A percentile compares a stretch with the other conserved stretches of the same genome.
These are phyloP conservation scores for Choanephora cucurbitarum DNA, from an alignment of 371 early-diverging fungal genomes.

Conservation along the genomic window DNA sequence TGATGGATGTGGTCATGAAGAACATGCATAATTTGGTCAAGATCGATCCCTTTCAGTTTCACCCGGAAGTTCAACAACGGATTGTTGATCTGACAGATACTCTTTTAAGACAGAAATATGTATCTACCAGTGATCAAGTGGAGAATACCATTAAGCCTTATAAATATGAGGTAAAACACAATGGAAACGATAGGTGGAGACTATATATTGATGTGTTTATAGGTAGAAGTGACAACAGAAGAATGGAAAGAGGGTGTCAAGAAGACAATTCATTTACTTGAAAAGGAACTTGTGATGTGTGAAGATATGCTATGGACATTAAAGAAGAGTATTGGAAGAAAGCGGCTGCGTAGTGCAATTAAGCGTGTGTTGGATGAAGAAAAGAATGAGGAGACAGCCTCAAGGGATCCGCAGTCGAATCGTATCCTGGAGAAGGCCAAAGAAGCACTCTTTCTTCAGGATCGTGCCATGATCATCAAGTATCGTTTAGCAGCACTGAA, in stretches of 20 bases:
- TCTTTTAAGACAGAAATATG: constrained; percentile 80
- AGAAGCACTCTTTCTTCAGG: constrained; percentile 74
- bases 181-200: no score
- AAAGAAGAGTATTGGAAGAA: constrained; percentile 72
- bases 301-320: constrained; percentile 71
- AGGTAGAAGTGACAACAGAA: constrained; percentile 83
- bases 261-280: constrained; percentile 70
- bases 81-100: constrained; percentile 80
- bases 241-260: constrained; percentile 92
- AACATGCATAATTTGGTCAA: constrained; percentile 80
- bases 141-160: constrained; percentile 98
- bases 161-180: constrained; percentile 89
- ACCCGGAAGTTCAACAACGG: constrained; percentile 74
- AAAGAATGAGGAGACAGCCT: constrained; percentile 37
- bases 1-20: constrained; percentile 81
- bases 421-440: constrained; percentile 76
- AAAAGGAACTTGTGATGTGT: constrained; percentile 73
- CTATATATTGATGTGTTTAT: no score
- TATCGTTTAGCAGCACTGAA: constrained; percentile 79
- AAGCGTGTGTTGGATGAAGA: constrained; percentile 59
- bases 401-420: constrained; percentile 31
- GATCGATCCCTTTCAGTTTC: constrained; percentile 82
- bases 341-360: constrained; percentile 80
- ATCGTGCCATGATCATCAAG: constrained; percentile 73
- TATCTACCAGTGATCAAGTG: constrained; percentile 90